Evolutionary conservation across 108 stramenopile species (phyloP), one percentile per base, ranked within the genome.

Genomic region (Skeletonema tropicum): DNA sequence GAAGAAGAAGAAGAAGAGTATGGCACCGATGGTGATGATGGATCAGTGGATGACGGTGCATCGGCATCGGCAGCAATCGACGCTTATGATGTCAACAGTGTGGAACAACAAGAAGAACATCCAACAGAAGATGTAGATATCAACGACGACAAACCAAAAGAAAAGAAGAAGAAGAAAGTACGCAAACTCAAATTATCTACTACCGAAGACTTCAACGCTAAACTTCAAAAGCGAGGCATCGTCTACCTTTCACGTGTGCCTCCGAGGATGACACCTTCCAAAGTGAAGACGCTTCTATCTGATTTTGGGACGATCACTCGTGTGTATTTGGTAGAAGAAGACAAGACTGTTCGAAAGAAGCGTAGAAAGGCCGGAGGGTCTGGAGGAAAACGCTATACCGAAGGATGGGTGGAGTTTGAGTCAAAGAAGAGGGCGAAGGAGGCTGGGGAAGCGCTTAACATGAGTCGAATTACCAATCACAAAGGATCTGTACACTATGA

Each of bases 391-490:
- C 73, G 94, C 17, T 97, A 97, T 62, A 83, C 71, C 9, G 98
- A 98, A 78, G 98, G 98, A 8, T 99, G 98, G 97, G 87, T 97
- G 12, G 98, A 99, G 82, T 97, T 97, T 57, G 97, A 91, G 31
- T 89, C 87, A 76, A 97, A 96, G 70, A 87, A 87, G 35, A 84
- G 91, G 23, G 97, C 97, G 26, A 97, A 91, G 70, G 83, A 66
- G 26, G 88, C 95, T 36, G 97, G 93, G 3, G 80, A 77, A 60
- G 74, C 88, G 30, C 69, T 98, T 48, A 98, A 99, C 74, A 91
- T 82, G 83, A 95, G 89, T 6, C 82, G 92, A 5, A 85, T 96
- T 33, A 83, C 91, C 1, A 90, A 86, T 66, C 88, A 95, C 70
- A 95, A 95, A 64, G 78, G 94, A n/a, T 86, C 76, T 68, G 70